These are phyloP conservation scores for Sicyos baderoa DNA, from an alignment of 306 rosid genomes.

Conservation along the genomic window DNA sequence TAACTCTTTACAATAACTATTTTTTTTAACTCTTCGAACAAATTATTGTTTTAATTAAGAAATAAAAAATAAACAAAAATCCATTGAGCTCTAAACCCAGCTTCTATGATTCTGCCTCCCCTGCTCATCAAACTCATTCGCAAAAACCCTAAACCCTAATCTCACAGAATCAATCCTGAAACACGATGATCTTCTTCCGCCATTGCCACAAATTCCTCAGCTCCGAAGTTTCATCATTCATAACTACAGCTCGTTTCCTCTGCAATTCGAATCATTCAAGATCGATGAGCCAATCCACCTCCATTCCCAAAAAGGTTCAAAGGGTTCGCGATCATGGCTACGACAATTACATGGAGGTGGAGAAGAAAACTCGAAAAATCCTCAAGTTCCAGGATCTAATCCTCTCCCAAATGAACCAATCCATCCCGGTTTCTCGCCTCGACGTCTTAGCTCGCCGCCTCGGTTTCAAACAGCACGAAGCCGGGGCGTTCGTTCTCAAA, in stretches of 20 bases:
- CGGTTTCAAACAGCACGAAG: conserved; percentile 58
- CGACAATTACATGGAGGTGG: conserved; percentile 85
- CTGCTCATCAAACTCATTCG: conserved; percentile 17
- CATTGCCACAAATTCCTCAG: conserved; percentile 26
- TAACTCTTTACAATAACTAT: no score
- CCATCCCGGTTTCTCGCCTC: conserved; percentile 62
- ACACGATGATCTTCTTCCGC: conserved; percentile 32
- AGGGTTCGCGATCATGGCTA: conserved; percentile 80
- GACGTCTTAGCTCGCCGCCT: conserved; percentile 63
- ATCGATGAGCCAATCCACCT: conserved; percentile 59
- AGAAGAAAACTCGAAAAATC: conserved; percentile 72
- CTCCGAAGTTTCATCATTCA: conserved; percentile 18
- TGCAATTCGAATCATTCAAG: conserved; percentile 24
- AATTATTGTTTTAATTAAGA: no score
- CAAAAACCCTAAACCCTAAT: conserved; percentile 18
- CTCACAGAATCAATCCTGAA: background rate
- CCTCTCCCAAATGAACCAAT: conserved; percentile 44
- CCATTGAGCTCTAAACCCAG: background rate
- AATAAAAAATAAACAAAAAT: no score
- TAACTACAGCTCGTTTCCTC: conserved; percentile 22
- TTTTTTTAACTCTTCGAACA: no score
- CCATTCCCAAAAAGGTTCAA: conserved; percentile 57
- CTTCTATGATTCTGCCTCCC: background rate
- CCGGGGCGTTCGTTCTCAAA: conserved; percentile 61
- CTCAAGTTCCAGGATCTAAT: conserved; percentile 60